Evolutionary conservation across 2,329 filamentous ascomycete genomes (phyloP), one percentile per base, ranked within the genome.

Genomic region (Talaromyces sp.): DNA sequence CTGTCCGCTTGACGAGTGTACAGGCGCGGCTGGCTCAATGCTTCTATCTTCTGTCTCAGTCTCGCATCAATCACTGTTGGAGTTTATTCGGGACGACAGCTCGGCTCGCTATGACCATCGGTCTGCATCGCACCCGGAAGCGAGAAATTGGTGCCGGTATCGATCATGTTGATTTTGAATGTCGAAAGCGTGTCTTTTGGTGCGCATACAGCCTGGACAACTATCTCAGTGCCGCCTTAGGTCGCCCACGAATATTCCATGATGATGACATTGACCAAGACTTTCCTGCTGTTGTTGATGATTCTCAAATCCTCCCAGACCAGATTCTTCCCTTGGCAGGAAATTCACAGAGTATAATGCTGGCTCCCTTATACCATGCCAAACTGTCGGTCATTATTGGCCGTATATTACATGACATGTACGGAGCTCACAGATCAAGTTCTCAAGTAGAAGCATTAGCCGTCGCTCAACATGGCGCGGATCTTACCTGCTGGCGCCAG

Each of bases 251-350:
- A 8, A 80, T 83, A 16, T 84, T 85, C 40, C 84, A 85, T 31
- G 84, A 87, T 55, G 82, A 85, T 8, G 83, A 87, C 50, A 83
- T 86, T 40, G 83, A 87, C 59, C 84, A 86, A 60, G 65, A 68
- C 27, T 62, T 66, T 27, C 67, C 67, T 27, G 36, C 33, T 14
- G 31, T 36, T 59, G 64, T 63, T 18, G 65, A 70, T 30, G 69
- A 71, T 61, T 30, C 44, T 10, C 65, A 68, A 12, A 65, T 71
- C 7, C 53, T 59, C 10, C 18, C 14, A 34, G 60, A 65, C 28
- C 58, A 62, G 28, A 66, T 68, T 34, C 31, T 61, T 12, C 68
- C 73, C 12, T 62, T 72, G 40, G 54, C 69, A 8, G 62, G 68
- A 6, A 68, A 68, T 53, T 57, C 69, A 27, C 76, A 78, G 31